Evolutionary conservation across 208 protist genomes (phyloP), one percentile per base, ranked within the genome.

Genomic region (Crithidia acanthocephali): DNA sequence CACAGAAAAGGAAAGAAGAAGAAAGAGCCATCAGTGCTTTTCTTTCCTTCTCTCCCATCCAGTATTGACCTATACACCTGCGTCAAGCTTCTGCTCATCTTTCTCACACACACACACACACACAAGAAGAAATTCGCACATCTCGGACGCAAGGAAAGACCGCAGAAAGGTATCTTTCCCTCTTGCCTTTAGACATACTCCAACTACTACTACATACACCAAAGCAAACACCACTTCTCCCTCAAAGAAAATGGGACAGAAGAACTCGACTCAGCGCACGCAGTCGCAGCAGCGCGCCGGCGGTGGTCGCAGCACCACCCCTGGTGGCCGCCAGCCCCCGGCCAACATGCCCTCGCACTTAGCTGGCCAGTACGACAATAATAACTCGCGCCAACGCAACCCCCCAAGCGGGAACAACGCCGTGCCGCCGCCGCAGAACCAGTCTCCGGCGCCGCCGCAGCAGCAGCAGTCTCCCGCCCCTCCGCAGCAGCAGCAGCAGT

Each of bases 331-430:
- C 13, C 67, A 68, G 35, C 64, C 83, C 6, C 81, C 84, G 23
- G 58, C 48, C 2, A 75, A 78, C 63, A 94, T 94, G 88, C 88
- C 88, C 8, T 71, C 71, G 42, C 79, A 94, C 64, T 62, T 94
- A 85, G 88, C 86, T 33, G 79, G 62, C 30, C 88, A 94, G 76
- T 92, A 90, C 75, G 79, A 79, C 70, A 86, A 75, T 60, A 77
- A 66, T 74, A 76, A 70, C 76, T 30, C 50, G 5, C 64, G 74
- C 40, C 76, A 72, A 44, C 63, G 62, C 23, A 71, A 68, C 51
- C 25, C 30, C 18, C 40, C 62, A 8, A 35, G 16, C n/a, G 32
- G 69, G 28, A 68, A 60, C 61, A 47, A 22, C 42, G 25, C 7
- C 28, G 15, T 65, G 55, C 77, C 47, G 45, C 59, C 55, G 27